Base-by-base conservation (phyloP, 345 rosid species). In the Eucalyptus polyanthemos region DNA sequence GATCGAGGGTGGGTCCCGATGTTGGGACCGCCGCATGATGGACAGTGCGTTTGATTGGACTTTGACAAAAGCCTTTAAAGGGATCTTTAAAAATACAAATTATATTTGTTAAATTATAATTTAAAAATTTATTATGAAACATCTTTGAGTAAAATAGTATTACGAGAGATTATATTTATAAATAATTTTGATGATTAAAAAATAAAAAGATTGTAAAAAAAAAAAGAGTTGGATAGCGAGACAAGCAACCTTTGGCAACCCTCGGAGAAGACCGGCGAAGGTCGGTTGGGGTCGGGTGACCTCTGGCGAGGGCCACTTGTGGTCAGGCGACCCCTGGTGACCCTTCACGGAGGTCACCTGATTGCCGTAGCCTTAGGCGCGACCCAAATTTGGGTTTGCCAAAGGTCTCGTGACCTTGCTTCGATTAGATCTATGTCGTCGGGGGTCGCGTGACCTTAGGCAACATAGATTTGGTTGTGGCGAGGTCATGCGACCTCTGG, bases 221-320 rank as follows among this genome's bases (percentile, higher is more conserved):
- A 14, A 15, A 15, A 6, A 50, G 54, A 51, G 54, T 51, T 51
- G 9, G 4, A 8, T 0, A 3, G 0, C 0, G 4, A 17, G 54
- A 1, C 9, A 51, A 7, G 4, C 1, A 7, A 3, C 54, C 54
- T 51, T 0, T 6, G 1, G 9, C 0, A 7, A 0, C 9, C 4
- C 22, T 0, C 1, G 0, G 4, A 51, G 22, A 51, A 3, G 9
- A 51, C 0, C 0, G 4, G 4, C 2, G 22, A 51, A 3, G 9
- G 54, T 7, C 22, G 1, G 0, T 1, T 17, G 0, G 1, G 22
- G 9, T 51, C 0, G 4, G 1, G 54, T 6, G 22, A 51, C 22
- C 22, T 17, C 2, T 0, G 3, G 0, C 0, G 21, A 51, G 54
- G 21, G 21, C 0, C 7, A 3, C 54, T 3, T 50, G 0, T 16